Evolutionary conservation across 2,329 filamentous ascomycete species (phyloP).

Genomic region (Trichoderma pleuroti): DNA sequence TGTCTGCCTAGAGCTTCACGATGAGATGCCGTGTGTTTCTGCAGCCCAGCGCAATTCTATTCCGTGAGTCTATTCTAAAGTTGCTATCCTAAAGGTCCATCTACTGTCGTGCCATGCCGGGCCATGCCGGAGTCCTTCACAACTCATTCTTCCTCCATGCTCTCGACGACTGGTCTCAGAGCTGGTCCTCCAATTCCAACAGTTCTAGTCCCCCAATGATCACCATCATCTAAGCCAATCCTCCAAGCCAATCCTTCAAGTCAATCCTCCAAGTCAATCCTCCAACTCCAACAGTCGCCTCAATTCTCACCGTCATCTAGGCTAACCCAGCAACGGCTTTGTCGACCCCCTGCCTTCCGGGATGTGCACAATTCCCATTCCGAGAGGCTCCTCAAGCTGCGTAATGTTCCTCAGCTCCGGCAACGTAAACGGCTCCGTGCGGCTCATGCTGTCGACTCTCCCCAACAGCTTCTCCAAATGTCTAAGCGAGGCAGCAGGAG

Average conservation of each 20-base stretch:
- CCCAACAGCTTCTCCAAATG: constrained; percentile 75
- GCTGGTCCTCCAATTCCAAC: too few species aligned
- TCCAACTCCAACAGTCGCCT: neutral
- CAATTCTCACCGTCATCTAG: neutral
- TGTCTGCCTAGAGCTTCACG: neutral
- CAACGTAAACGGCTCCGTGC: constrained; percentile 37
- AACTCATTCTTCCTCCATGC: too few species aligned
- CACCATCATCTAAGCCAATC: too few species aligned
- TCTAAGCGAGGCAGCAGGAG: constrained; percentile 64
- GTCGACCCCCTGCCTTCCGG: neutral
- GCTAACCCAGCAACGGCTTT: neutral
- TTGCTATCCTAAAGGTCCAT: neutral
- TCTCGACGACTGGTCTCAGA: too few species aligned
- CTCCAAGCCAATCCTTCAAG: too few species aligned
- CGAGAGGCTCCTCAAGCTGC: constrained; percentile 23
- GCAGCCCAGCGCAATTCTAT: neutral
- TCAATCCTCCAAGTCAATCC: too few species aligned
- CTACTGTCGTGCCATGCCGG: neutral
- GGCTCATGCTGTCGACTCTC: constrained; percentile 55
- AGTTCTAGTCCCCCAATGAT: too few species aligned
- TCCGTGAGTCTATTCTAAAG: neutral
- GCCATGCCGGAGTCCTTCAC: neutral
- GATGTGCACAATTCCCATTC: constrained; percentile 26
- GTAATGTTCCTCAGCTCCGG: constrained; percentile 22
- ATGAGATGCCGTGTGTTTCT: neutral